phyloP scores from a whole-genome alignment of 345 rosid species.

The Citrus glauca region DNA sequence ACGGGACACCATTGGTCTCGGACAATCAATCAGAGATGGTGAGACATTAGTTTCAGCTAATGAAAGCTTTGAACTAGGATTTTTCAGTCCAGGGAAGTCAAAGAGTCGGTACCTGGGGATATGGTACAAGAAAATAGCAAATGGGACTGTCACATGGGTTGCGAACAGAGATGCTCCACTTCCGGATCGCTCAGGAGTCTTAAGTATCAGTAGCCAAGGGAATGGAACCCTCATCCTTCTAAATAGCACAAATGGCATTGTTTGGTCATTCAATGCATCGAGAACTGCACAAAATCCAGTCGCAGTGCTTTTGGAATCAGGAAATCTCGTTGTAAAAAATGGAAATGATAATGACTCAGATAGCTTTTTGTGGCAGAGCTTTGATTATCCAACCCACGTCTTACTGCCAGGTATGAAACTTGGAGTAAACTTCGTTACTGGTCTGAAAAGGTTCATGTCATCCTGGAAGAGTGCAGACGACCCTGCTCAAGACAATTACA shows the following conservation, averaged over 20 bases:
- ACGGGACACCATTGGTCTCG: not conserved
- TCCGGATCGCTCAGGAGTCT: not conserved
- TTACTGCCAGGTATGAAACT: slow-evolving; percentile 46
- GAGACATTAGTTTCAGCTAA: slow-evolving; percentile 13
- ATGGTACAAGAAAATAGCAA: slow-evolving; percentile 32
- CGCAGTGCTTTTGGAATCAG: slow-evolving; percentile 35
- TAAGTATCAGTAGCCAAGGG: slow-evolving; percentile 4
- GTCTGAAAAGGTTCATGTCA: slow-evolving; percentile 24
- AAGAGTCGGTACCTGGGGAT: slow-evolving; percentile 36
- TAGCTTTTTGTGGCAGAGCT: slow-evolving; percentile 49
- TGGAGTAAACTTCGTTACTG: slow-evolving; percentile 32
- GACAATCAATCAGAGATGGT: slow-evolving; percentile 14
- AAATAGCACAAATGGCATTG: not conserved
- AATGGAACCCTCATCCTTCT: not conserved
- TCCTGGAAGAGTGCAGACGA: slow-evolving; percentile 27
- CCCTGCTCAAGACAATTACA: slow-evolving; percentile 20
- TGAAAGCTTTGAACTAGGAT: slow-evolving; percentile 33
- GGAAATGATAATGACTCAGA: not conserved
- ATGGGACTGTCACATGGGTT: slow-evolving; percentile 33
- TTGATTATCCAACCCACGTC: slow-evolving; percentile 33
- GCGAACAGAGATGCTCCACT: slow-evolving; percentile 20
- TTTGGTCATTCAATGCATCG: slow-evolving; percentile 33
- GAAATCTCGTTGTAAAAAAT: slow-evolving; percentile 42
- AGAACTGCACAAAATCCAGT: slow-evolving; percentile 13
- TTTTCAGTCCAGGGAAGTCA: slow-evolving; percentile 28